Percentiles rank a stretch among this genome's conserved stretches.
phyloP scores from a whole-genome alignment of 2,329 filamentous ascomycete species.

The Apiospora sp. region DNA sequence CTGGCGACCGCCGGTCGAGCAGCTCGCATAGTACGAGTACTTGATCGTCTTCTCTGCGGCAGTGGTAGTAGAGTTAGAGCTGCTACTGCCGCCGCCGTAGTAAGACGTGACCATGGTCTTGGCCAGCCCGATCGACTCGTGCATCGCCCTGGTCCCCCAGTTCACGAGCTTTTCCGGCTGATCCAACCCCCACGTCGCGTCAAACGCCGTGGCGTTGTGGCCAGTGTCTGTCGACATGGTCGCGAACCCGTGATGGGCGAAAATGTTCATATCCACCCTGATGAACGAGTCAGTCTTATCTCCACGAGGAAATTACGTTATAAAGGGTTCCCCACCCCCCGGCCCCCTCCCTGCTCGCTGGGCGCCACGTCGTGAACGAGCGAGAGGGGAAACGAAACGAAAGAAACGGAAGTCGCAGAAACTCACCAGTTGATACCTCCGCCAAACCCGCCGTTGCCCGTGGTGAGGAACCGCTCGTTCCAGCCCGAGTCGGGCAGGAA shows the following conservation, averaged over 20 bases:
- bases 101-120: slow-evolving; percentile 56
- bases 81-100: slow-evolving; percentile 47
- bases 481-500: slow-evolving; percentile 42
- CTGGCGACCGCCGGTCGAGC: slow-evolving; percentile 67
- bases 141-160: slow-evolving; percentile 53
- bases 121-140: slow-evolving; percentile 57
- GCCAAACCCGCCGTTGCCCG: slow-evolving; percentile 40
- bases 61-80: slow-evolving; percentile 1
- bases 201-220: slow-evolving; percentile 43
- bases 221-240: slow-evolving; percentile 54
- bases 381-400: background rate
- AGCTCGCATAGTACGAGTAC: slow-evolving; percentile 64
- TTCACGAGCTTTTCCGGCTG: slow-evolving; percentile 46
- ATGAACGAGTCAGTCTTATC: slow-evolving; percentile 21
- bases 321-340: too few species aligned
- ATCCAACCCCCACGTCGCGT: slow-evolving; percentile 49
- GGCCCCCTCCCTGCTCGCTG: background rate
- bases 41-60: too few species aligned
- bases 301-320: slow-evolving; percentile 22
- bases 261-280: slow-evolving; percentile 51
- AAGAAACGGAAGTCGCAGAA: background rate
- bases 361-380: background rate
- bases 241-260: slow-evolving; percentile 50
- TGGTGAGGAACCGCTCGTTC: slow-evolving; percentile 40
- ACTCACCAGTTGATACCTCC: slow-evolving; percentile 44